These are phyloP conservation scores for Ophiostoma triangulosporum DNA, from an alignment of 2,329 filamentous ascomycete species.

Conservation along the genomic window DNA sequence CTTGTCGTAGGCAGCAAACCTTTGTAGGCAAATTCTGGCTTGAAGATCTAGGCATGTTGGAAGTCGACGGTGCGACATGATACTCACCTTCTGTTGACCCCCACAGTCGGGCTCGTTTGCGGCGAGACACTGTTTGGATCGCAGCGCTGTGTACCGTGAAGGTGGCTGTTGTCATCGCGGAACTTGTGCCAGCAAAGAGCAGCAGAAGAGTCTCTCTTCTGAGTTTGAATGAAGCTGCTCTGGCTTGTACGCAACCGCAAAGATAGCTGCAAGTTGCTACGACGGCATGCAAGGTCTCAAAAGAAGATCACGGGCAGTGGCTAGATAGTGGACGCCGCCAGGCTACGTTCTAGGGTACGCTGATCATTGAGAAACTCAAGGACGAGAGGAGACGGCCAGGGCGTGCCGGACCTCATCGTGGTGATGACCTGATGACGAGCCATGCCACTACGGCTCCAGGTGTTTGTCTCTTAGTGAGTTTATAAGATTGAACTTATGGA, in stretches of 20 bases:
- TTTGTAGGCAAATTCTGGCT: slow-evolving; percentile 36
- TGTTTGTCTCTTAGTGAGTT: too few relatives aligned
- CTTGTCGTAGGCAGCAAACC: slow-evolving; percentile 33
- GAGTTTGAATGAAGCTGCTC: background rate
- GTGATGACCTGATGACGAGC: slow-evolving; percentile 33
- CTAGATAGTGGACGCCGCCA: slow-evolving; percentile 36
- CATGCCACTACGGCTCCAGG: slow-evolving; percentile 39
- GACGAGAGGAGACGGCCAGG: background rate
- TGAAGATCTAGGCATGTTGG: slow-evolving; percentile 19
- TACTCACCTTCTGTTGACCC: slow-evolving; percentile 6
- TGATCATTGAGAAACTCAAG: slow-evolving; percentile 17
- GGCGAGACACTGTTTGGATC: slow-evolving; percentile 3
- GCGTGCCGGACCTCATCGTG: slow-evolving; percentile 34
- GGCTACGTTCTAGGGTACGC: slow-evolving; percentile 29
- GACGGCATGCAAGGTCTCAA: slow-evolving; percentile 33
- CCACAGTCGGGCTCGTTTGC: slow-evolving; percentile 6
- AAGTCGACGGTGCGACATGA: background rate
- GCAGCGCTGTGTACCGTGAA: background rate
- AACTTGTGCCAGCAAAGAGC: background rate
- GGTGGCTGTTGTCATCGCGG: background rate
- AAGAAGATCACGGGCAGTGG: slow-evolving; percentile 36
- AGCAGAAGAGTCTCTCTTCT: background rate
- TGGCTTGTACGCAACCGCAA: slow-evolving; percentile 1
- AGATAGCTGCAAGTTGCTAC: slow-evolving; percentile 15
- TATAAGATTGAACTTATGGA: too few relatives aligned